A percentile compares a stretch with the other conserved stretches of the same genome.
Conservation (phyloP, 2,329 filamentous ascomycete species). For the Epichloe gansuensis region DNA sequence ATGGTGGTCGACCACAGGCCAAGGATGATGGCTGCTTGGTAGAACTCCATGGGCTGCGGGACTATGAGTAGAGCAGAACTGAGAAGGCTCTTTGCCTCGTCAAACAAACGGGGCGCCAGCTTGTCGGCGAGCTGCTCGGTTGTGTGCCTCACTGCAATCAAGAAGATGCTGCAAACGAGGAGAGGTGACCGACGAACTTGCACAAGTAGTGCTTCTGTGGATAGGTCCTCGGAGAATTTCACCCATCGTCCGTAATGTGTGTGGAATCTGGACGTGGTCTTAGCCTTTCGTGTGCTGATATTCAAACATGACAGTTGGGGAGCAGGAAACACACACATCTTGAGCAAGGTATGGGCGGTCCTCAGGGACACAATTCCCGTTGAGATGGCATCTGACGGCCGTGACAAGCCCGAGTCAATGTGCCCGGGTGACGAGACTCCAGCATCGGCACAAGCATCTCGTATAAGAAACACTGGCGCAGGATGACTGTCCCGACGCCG, state of each 20-base stretch:
- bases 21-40: constrained; percentile 14
- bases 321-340: constrained; percentile 9
- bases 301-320: not conserved
- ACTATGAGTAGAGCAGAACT: constrained; percentile 8
- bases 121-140: constrained; percentile 12
- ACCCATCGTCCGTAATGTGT: constrained; percentile 17
- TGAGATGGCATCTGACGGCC: constrained; percentile 11
- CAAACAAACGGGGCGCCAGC: constrained; percentile 12
- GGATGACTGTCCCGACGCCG: constrained; percentile 3
- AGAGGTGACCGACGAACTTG: constrained; percentile 9
- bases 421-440: constrained; percentile 11
- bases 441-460: constrained; percentile 15
- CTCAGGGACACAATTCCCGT: constrained; percentile 9
- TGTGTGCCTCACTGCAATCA: constrained; percentile 15
- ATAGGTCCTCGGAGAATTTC: constrained; percentile 10
- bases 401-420: not conserved
- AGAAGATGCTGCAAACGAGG: constrained; percentile 13
- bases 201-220: constrained; percentile 6
- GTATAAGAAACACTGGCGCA: constrained; percentile 15
- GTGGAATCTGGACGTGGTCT: constrained; percentile 11
- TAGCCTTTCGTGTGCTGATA: not conserved
- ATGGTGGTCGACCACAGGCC: constrained; percentile 18
- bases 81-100: constrained; percentile 13
- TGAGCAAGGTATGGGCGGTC: constrained; percentile 11
- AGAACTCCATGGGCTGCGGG: constrained; percentile 11